These are phyloP conservation scores for Gaultheria prostrata DNA, from an alignment of 148 eudicot genomes.

Conservation along the genomic window DNA sequence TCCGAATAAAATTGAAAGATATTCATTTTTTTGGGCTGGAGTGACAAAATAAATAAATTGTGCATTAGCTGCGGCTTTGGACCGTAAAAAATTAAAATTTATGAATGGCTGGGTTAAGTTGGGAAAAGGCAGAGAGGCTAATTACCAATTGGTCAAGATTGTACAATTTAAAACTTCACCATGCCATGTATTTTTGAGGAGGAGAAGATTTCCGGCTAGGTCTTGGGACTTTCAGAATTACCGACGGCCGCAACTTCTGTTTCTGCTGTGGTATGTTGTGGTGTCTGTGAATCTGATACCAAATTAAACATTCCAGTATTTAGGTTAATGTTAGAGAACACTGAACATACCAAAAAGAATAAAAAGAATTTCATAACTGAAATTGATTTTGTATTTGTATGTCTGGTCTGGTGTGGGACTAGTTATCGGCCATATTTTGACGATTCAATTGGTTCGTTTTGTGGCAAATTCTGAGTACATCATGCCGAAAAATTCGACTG, in stretches of 20 bases:
- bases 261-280: constrained; percentile 32
- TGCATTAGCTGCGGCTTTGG: constrained; percentile 13
- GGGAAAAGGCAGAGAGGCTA: background rate
- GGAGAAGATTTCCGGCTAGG: background rate
- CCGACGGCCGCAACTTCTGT: constrained; percentile 16
- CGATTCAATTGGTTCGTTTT: too few relatives aligned
- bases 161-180: constrained; percentile 10
- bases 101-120: constrained; percentile 6
- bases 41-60: background rate
- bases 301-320: background rate
- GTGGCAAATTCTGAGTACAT: too few relatives aligned
- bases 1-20: background rate
- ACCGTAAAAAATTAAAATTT: background rate
- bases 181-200: background rate
- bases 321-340: background rate
- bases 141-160: constrained; percentile 8
- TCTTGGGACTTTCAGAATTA: constrained; percentile 26
- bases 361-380: background rate
- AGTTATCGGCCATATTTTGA: too few relatives aligned
- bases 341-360: too few relatives aligned
- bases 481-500: too few relatives aligned
- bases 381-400: background rate
- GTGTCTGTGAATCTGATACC: constrained; percentile 33
- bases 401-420: too few relatives aligned
- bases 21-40: background rate